These are phyloP conservation scores for Paecilomyces variotii DNA, from an alignment of 2,329 filamentous ascomycete genomes.

Conservation along the genomic window DNA sequence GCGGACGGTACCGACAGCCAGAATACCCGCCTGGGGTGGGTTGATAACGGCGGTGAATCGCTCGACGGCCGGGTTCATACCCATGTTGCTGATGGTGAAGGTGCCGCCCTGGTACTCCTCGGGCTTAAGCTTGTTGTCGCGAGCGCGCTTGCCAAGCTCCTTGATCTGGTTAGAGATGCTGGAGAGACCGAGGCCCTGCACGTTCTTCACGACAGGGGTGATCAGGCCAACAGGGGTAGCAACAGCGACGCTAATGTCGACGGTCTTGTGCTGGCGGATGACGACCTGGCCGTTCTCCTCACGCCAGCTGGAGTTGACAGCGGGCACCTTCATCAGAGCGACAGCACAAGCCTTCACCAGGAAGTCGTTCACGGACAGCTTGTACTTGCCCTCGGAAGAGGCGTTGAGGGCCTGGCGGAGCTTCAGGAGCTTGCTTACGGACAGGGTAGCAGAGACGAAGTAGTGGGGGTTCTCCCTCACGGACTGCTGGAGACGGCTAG, in stretches of 20 bases:
- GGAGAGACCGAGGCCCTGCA: conserved; percentile 77
- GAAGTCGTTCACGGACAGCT: conserved; percentile 99
- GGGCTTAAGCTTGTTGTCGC: conserved; percentile 97
- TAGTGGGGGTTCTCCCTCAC: conserved; percentile 94
- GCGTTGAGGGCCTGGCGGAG: conserved; percentile 89
- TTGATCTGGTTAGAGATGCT: conserved; percentile 85
- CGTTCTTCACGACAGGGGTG: conserved; percentile 91
- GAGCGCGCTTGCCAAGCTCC: conserved; percentile 91
- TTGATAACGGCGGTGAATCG: conserved; percentile 98
- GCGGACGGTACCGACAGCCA: conserved; percentile 88
- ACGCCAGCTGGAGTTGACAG: conserved; percentile 90
- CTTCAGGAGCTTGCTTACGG: conserved; percentile 91
- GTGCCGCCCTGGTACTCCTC: conserved; percentile 99
- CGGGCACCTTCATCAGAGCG: conserved; percentile 86
- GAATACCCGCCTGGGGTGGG: conserved; percentile 90
- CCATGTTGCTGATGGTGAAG: conserved; percentile 99
- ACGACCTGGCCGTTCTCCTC: conserved; percentile 65
- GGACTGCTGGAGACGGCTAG: conserved; percentile 80
- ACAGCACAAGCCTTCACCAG: conserved; percentile 90
- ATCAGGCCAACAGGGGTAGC: conserved; percentile 90
- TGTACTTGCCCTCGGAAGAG: conserved; percentile 85
- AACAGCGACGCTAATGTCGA: conserved; percentile 93
- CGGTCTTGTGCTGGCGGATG: conserved; percentile 87
- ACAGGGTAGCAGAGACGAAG: conserved; percentile 86
- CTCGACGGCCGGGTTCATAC: conserved; percentile 96